phyloP scores from a whole-genome alignment of 805 yeast species.

The Phaffomyces antillensis region DNA sequence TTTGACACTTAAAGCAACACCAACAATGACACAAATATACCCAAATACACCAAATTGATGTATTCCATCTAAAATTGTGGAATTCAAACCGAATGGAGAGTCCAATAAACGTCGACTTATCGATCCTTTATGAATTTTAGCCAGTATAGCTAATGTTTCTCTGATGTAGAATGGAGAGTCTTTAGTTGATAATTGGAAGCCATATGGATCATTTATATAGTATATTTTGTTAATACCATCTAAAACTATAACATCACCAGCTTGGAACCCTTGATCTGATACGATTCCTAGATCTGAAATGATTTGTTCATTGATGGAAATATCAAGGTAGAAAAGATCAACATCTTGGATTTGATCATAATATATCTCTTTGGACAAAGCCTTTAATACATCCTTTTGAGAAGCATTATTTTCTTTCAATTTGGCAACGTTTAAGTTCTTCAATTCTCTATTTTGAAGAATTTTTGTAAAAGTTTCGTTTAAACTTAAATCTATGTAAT shows the following conservation, averaged over 20 bases:
- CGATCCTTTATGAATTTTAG: constrained; percentile 10
- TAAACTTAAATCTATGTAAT: constrained; percentile 44
- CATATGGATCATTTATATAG: constrained; percentile 29
- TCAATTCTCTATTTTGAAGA: constrained; percentile 35
- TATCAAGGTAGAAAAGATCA: constrained; percentile 44
- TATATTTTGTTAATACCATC: constrained; percentile 32
- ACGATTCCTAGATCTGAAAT: background rate
- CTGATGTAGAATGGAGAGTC: constrained; percentile 7
- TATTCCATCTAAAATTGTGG: constrained; percentile 36
- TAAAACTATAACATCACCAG: constrained; percentile 54
- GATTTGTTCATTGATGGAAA: constrained; percentile 12
- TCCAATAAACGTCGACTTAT: constrained; percentile 29
- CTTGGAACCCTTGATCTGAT: background rate
- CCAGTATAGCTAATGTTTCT: constrained; percentile 5
- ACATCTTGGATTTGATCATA: constrained; percentile 37
- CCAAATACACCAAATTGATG: constrained; percentile 40
- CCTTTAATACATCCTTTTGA: constrained; percentile 33
- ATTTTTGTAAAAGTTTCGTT: constrained; percentile 20
- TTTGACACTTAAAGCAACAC: background rate
- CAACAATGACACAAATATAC: constrained; percentile 20
- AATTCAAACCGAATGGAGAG: constrained; percentile 34
- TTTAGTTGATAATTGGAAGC: constrained; percentile 19
- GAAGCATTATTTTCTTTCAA: constrained; percentile 36
- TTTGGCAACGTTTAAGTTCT: constrained; percentile 35
- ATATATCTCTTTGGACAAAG: constrained; percentile 41